A percentile compares a stretch with the other conserved stretches of the same genome.
Conservation (phyloP, 331 rosid species). For the Malus hybrid region DNA sequence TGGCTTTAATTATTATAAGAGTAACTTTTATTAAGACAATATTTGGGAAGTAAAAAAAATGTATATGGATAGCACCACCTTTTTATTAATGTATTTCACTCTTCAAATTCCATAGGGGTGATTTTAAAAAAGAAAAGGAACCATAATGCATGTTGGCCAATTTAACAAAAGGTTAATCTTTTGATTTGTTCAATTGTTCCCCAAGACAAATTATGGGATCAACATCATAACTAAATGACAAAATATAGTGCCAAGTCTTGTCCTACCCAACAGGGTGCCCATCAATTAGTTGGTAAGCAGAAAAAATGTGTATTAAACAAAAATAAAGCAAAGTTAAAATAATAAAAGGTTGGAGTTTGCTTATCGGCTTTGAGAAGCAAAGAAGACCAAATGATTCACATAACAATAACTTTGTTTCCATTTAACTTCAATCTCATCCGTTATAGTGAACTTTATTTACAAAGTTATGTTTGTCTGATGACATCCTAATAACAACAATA, state of each 20-base stretch:
- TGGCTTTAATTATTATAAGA: too few relatives aligned
- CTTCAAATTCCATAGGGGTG: background rate
- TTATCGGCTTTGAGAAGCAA: background rate
- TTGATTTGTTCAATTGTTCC: constrained; percentile 5
- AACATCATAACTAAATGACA: constrained; percentile 14
- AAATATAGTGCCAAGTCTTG: background rate
- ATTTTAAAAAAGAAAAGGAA: background rate
- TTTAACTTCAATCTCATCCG: background rate
- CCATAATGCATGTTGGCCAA: background rate
- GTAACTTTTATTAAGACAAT: too few relatives aligned
- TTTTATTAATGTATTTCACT: background rate
- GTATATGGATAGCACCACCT: background rate
- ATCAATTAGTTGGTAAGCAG: background rate
- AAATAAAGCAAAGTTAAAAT: too few relatives aligned
- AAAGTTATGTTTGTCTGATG: background rate
- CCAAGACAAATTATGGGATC: constrained; percentile 4
- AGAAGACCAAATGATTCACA: background rate
- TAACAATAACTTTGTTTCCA: background rate
- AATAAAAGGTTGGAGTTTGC: background rate
- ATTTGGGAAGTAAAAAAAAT: too few relatives aligned
- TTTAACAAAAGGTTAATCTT: background rate
- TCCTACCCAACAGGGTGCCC: background rate
- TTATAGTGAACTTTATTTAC: background rate
- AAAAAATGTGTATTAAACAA: background rate
- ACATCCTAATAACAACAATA: too few relatives aligned